Evolutionary conservation across 73 alveolate genomes (phyloP).

Genomic region (Tetrahymena thermophila): DNA sequence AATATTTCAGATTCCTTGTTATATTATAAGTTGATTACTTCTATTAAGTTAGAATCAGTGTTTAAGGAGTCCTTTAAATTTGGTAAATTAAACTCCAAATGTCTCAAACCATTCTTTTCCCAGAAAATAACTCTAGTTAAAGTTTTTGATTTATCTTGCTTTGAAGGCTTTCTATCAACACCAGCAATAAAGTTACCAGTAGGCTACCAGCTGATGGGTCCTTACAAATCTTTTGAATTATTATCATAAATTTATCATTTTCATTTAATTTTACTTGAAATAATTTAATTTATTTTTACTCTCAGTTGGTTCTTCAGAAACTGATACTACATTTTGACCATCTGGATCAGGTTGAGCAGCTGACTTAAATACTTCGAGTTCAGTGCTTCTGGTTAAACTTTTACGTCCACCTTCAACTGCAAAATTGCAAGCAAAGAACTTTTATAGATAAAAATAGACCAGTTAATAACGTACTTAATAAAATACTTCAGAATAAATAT

Average conservation of each 20-base stretch:
- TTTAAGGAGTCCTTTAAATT: not conserved
- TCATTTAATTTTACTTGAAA: constrained; percentile 67
- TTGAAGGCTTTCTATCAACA: constrained; percentile 45
- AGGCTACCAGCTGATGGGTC: constrained; percentile 83
- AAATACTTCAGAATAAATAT: not conserved
- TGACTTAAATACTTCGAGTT: constrained; percentile 73
- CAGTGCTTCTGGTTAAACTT: constrained; percentile 76
- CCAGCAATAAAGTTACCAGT: constrained; percentile 90
- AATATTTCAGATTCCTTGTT: constrained; percentile 41
- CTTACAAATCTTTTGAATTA: constrained; percentile 25
- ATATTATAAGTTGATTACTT: constrained; percentile 1
- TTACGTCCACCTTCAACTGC: constrained; percentile 76
- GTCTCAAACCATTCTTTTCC: constrained; percentile 96
- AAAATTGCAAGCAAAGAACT: not conserved
- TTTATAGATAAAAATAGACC: not conserved
- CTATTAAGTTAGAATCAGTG: not conserved
- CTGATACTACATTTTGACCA: constrained; percentile 35
- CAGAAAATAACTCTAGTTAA: constrained; percentile 71
- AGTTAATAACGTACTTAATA: not conserved
- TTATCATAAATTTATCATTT: constrained; percentile 4
- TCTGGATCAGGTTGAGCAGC: constrained; percentile 92
- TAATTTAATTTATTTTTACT: not conserved
- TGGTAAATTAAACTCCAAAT: constrained; percentile 81
- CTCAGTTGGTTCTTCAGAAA: constrained; percentile 53
- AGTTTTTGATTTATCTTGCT: not conserved